phyloP scores from a whole-genome alignment of 495 filamentous ascomycete genomes.

The Hypoxylon cercidicola region DNA sequence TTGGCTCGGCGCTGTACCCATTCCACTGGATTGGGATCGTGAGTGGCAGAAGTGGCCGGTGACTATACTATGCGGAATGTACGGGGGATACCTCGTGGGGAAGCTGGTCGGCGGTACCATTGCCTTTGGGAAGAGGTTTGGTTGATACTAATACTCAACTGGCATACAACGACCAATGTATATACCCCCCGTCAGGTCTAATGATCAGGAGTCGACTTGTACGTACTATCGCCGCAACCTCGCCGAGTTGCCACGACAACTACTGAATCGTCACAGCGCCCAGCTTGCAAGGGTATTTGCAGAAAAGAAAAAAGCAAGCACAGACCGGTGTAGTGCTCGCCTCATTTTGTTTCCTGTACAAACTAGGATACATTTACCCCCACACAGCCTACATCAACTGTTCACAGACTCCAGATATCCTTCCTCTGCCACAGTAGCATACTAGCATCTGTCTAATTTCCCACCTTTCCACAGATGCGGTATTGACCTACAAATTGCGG shows the following conservation, averaged over 20 bases:
- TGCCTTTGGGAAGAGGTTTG: slow-evolving; percentile 52
- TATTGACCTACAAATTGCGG: too few species aligned
- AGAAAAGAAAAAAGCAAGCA: not conserved
- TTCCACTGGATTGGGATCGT: slow-evolving; percentile 93
- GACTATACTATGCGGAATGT: slow-evolving; percentile 70
- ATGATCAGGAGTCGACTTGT: not conserved
- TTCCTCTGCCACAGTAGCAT: too few species aligned
- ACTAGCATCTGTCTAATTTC: too few species aligned
- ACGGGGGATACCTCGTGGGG: slow-evolving; percentile 52
- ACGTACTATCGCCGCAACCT: not conserved
- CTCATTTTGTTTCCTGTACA: too few species aligned
- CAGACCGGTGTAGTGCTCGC: not conserved
- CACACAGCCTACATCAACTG: too few species aligned
- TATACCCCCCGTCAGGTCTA: not conserved
- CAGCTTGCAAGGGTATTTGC: not conserved
- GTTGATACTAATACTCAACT: slow-evolving; percentile 9
- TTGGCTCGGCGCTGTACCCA: slow-evolving; percentile 88
- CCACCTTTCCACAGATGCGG: too few species aligned
- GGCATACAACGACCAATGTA: slow-evolving; percentile 1
- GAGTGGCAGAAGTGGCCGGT: slow-evolving; percentile 99
- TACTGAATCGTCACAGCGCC: not conserved
- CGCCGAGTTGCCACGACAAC: not conserved
- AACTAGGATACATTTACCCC: too few species aligned
- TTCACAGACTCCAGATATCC: too few species aligned
- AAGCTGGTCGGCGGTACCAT: slow-evolving; percentile 53